Conservation (phyloP, 1,139 yeast species). For the Petasospora rhodanensis region DNA sequence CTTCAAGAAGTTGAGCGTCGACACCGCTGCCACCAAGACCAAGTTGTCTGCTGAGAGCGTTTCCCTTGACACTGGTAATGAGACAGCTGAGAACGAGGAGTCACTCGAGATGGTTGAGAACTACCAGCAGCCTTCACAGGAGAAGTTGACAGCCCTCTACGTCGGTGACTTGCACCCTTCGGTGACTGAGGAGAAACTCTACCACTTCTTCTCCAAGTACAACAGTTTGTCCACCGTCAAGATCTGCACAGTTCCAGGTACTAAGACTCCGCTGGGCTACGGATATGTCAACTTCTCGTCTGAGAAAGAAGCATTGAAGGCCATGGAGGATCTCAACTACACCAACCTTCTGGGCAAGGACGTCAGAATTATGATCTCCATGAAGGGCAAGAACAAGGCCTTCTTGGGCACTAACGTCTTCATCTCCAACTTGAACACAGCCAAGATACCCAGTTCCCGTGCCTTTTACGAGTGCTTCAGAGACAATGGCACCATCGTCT, state of each 20-base stretch:
- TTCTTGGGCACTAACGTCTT: conserved; percentile 35
- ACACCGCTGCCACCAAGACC: neutral
- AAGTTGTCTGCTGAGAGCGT: neutral
- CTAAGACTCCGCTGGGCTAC: conserved; percentile 42
- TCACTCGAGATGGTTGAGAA: conserved; percentile 26
- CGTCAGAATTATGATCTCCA: conserved; percentile 48
- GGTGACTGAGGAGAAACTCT: conserved; percentile 37
- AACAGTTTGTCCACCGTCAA: conserved; percentile 42
- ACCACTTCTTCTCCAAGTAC: conserved; percentile 32
- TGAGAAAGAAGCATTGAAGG: conserved; percentile 34
- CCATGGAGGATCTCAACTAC: conserved; percentile 42
- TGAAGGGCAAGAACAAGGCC: conserved; percentile 33
- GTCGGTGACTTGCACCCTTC: conserved; percentile 43
- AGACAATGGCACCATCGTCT: conserved; percentile 37
- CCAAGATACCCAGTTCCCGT: conserved; percentile 33
- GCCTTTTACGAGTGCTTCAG: conserved; percentile 40
- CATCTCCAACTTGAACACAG: conserved; percentile 33
- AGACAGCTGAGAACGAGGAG: conserved; percentile 17
- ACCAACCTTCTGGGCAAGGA: conserved; percentile 36
- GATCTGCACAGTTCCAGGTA: conserved; percentile 37
- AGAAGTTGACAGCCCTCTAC: conserved; percentile 33
- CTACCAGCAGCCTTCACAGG: conserved; percentile 7
- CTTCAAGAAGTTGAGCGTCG: conserved; percentile 20
- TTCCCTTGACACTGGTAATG: neutral
- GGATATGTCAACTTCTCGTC: conserved; percentile 46